These are phyloP conservation scores for Phallus indusiatus DNA, from an alignment of 768 basidiomycete species.

Conservation along the genomic window DNA sequence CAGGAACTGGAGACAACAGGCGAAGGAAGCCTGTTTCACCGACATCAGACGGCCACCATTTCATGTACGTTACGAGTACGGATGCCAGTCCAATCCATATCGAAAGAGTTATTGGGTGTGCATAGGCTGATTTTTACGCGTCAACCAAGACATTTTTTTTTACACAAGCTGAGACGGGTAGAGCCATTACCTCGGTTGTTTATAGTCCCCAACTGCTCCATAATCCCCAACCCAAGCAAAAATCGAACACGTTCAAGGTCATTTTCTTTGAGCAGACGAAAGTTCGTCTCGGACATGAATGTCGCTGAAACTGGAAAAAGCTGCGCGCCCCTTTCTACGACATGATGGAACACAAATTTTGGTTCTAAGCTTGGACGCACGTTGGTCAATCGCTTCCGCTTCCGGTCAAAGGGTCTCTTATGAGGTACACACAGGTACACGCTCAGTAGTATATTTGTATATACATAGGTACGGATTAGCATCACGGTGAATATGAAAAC, in stretches of 20 bases:
- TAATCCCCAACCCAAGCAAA: constrained; percentile 50
- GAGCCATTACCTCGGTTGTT: constrained; percentile 43
- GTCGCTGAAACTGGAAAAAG: neutral
- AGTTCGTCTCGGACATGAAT: constrained; percentile 19
- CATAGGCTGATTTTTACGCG: constrained; percentile 30
- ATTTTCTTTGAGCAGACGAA: constrained; percentile 39
- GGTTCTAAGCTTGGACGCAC: neutral
- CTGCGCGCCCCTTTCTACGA: neutral
- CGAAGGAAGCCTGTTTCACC: constrained; percentile 29
- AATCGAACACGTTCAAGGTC: constrained; percentile 60
- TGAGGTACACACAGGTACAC: too few species aligned
- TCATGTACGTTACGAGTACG: constrained; percentile 47
- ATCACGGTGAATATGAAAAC: neutral
- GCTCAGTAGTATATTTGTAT: neutral
- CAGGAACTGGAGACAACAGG: constrained; percentile 54
- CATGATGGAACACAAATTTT: too few species aligned
- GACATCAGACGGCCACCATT: constrained; percentile 55
- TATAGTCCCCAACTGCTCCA: constrained; percentile 60
- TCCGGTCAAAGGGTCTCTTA: neutral
- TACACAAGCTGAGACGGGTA: constrained; percentile 1
- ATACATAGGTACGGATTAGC: neutral
- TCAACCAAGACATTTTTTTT: neutral
- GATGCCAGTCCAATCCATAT: constrained; percentile 54
- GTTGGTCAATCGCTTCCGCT: neutral
- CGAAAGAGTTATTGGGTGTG: constrained; percentile 48